These are phyloP conservation scores for Fusarium musae DNA, from an alignment of 2,329 filamentous ascomycete species.

Conservation along the genomic window DNA sequence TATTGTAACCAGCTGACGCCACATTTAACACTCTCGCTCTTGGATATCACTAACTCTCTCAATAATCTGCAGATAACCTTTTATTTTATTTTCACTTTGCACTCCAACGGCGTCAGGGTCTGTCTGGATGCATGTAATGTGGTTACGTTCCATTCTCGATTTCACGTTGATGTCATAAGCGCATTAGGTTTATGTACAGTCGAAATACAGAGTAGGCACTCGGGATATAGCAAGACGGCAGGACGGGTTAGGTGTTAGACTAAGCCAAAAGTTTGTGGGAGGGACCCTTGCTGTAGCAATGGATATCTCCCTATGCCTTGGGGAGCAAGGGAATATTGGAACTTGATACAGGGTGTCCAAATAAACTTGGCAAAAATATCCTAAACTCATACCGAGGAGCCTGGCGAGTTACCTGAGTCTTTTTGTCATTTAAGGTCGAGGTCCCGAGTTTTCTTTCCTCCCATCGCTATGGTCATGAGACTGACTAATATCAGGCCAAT, in stretches of 20 bases:
- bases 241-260: not conserved
- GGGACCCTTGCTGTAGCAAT: not conserved
- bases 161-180: not conserved
- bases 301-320: not conserved
- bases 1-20: not conserved
- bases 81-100: not conserved
- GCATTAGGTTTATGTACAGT: not conserved
- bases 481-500: not conserved
- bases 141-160: slow-evolving; percentile 11
- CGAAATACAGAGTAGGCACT: not conserved
- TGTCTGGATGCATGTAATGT: not conserved
- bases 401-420: not conserved
- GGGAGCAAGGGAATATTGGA: not conserved
- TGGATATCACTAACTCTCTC: slow-evolving; percentile 1
- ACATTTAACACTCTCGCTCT: not conserved
- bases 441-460: not conserved
- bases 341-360: not conserved
- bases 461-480: not conserved
- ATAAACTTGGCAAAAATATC: not conserved
- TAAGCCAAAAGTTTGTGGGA: not conserved
- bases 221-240: not conserved
- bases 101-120: slow-evolving; percentile 4
- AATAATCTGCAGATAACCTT: not conserved
- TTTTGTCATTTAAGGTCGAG: not conserved
- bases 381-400: not conserved